phyloP scores from a whole-genome alignment of 2,329 filamentous ascomycete genomes.

The Sphaerostilbella broomeana region DNA sequence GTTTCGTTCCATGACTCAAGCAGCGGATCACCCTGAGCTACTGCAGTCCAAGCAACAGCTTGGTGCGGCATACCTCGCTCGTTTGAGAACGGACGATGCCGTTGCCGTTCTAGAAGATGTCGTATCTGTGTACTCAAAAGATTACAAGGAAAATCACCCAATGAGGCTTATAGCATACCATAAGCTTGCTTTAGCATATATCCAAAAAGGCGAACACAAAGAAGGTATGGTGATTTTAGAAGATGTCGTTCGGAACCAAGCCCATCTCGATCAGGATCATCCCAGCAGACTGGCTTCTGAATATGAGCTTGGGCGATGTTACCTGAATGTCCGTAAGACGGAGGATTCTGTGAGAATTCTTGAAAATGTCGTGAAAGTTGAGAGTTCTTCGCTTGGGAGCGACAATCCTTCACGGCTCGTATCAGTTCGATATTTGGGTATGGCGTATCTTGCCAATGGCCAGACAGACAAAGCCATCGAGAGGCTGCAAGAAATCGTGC shows the following conservation, averaged over 20 bases:
- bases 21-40: constrained; percentile 1
- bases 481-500: not conserved
- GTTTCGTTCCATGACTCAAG: not conserved
- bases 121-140: not conserved
- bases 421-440: not conserved
- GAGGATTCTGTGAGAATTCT: constrained; percentile 2
- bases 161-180: constrained; percentile 1
- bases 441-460: not conserved
- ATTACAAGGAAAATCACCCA: not conserved
- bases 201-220: not conserved
- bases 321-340: not conserved
- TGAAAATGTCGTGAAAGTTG: constrained; percentile 1
- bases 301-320: constrained; percentile 9
- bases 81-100: constrained; percentile 2
- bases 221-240: not conserved
- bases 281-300: constrained; percentile 1
- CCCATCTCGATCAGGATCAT: not conserved
- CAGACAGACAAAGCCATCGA: not conserved
- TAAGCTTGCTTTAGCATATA: constrained; percentile 1
- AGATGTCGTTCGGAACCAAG: not conserved
- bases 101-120: not conserved
- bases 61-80: constrained; percentile 5
- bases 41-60: constrained; percentile 9
- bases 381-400: not conserved
- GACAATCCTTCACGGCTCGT: not conserved